Conservation (phyloP, 2,329 filamentous ascomycete genomes). For the Sarocladium kiliense region DNA sequence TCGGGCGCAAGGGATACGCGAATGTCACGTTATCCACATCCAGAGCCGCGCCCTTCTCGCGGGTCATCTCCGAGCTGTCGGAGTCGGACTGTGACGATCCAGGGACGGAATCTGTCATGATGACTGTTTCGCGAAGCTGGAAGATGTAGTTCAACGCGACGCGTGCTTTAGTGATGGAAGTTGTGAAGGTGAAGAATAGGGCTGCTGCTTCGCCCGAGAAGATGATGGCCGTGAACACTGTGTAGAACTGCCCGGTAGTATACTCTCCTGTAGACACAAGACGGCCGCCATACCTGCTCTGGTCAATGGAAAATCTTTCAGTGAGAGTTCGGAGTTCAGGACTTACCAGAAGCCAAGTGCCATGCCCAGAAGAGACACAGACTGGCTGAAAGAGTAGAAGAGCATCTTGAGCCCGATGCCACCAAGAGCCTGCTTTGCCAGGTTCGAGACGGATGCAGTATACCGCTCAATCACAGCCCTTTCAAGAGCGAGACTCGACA, state of each 20-base stretch:
- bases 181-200: conserved; percentile 40
- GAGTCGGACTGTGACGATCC: not conserved
- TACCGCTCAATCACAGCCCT: conserved; percentile 33
- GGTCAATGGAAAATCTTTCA: not conserved
- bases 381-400: conserved; percentile 36
- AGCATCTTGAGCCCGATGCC: conserved; percentile 33
- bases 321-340: not conserved
- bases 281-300: conserved; percentile 30
- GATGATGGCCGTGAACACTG: conserved; percentile 45
- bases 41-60: conserved; percentile 28
- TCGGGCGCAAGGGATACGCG: conserved; percentile 44
- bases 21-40: conserved; percentile 49
- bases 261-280: conserved; percentile 42
- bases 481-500: conserved; percentile 44
- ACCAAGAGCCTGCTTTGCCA: conserved; percentile 23
- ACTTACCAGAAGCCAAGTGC: conserved; percentile 33
- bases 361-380: conserved; percentile 32
- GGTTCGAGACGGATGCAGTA: conserved; percentile 21
- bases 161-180: conserved; percentile 43
- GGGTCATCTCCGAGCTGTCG: not conserved
- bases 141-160: conserved; percentile 45
- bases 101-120: conserved; percentile 20
- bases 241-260: conserved; percentile 39
- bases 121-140: conserved; percentile 27
- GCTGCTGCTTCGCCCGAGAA: conserved; percentile 38